Base-by-base conservation (phyloP, 768 basidiomycete genomes). In the Strobilomyces echinocephalus region DNA sequence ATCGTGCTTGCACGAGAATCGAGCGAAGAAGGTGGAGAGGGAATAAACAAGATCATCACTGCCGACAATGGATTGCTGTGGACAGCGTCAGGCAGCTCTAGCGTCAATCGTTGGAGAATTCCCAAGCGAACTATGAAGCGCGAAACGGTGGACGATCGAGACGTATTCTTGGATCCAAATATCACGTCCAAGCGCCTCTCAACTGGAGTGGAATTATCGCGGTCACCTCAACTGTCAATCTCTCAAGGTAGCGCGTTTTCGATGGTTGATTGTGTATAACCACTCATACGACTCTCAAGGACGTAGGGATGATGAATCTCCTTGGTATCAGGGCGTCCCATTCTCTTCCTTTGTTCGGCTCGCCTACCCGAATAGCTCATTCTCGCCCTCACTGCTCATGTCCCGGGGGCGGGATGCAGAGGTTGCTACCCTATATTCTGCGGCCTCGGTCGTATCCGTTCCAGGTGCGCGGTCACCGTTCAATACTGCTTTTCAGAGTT, bases 41-140 rank as follows among this genome's bases (percentile, higher is more conserved):
- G 88, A 8, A 84, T 98, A 64, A 90, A 89, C 71, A 85, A 84
- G 64, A 84, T 97, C 43, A 80, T 86, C 20, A 85, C 80, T 1
- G 81, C 90, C 74, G 91, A 94, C 60, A 90, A 97, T 63, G 78
- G 81, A 49, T 76, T 87, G 34, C 77, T 97, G 4, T 98, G 95
- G 95, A 91, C 94, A 0, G 92, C 94, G 0, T 86, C 87, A 1
- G 88, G 91, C 8, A 83, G 78, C 41, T 92, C 92, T 8, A 87
- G 79, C 49, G 78, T 97, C 61, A 85, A 78, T 62, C 78, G 93
- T 21, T 98, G 94, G 95, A 76, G 74, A 39, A 81, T 90, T 0
- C 89, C 8, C 67, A 74, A 49, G 70, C 79, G 44, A 71, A 77
- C 39, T 58, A 74, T 14, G 58, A 61, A 48, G 31, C 59, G 45